phyloP scores from a whole-genome alignment of 208 protist genomes.

The Borovskyia barvae region DNA sequence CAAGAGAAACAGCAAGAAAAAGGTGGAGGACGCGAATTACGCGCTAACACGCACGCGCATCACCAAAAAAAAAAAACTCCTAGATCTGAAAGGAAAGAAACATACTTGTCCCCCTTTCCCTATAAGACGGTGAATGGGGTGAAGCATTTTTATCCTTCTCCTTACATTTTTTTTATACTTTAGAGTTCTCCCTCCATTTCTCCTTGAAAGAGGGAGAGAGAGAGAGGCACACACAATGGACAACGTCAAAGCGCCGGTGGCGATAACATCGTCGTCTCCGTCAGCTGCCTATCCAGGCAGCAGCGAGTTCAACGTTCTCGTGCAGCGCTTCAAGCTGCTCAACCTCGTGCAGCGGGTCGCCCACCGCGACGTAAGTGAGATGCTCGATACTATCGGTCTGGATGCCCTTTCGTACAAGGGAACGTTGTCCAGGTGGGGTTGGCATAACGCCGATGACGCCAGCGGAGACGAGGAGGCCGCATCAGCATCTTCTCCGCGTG shows the following conservation, averaged over 20 bases:
- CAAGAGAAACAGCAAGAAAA: no score
- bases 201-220: neutral
- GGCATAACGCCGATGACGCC: neutral
- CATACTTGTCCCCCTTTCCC: no score
- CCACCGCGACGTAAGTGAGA: constrained; percentile 75
- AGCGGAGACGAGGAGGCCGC: neutral
- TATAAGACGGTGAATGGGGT: no score
- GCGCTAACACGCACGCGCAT: no score
- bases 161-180: neutral
- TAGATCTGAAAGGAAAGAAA: no score
- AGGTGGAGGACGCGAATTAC: no score
- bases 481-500: neutral
- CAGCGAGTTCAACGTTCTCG: constrained; percentile 63
- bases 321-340: constrained; percentile 86
- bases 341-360: constrained; percentile 84
- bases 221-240: neutral
- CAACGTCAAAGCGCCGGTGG: neutral
- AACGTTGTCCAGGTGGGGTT: constrained; percentile 14
- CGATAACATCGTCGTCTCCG: constrained; percentile 4
- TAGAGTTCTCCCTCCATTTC: neutral
- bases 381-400: constrained; percentile 77
- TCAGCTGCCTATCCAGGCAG: constrained; percentile 25
- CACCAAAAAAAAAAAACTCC: no score
- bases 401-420: constrained; percentile 67
- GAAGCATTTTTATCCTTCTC: constrained; percentile 1